These are phyloP conservation scores for Alternaria gansuensis DNA, from an alignment of 2,329 filamentous ascomycete genomes.

Conservation along the genomic window DNA sequence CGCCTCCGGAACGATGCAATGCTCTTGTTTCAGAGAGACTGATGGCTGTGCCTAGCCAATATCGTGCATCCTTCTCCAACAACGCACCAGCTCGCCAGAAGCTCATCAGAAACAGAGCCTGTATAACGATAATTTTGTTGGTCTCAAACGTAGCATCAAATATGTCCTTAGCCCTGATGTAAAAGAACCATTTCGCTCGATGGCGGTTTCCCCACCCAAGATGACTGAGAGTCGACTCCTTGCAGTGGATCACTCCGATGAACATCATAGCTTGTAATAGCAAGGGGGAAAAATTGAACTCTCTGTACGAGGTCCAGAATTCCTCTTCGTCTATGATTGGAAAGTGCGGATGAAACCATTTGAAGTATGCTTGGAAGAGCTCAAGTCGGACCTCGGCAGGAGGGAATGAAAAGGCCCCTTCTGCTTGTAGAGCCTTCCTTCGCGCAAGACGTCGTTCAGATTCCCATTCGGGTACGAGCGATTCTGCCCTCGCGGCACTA, in stretches of 20 bases:
- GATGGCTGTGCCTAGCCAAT: slow-evolving; percentile 58
- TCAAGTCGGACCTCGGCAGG: slow-evolving; percentile 54
- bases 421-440: slow-evolving; percentile 51
- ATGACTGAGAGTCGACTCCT: slow-evolving; percentile 55
- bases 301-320: slow-evolving; percentile 53
- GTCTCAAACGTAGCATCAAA: slow-evolving; percentile 65
- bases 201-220: slow-evolving; percentile 61
- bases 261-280: slow-evolving; percentile 65
- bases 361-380: slow-evolving; percentile 63
- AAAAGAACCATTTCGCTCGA: slow-evolving; percentile 61
- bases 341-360: slow-evolving; percentile 66
- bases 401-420: slow-evolving; percentile 59
- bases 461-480: slow-evolving; percentile 51
- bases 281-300: slow-evolving; percentile 59
- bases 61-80: slow-evolving; percentile 49
- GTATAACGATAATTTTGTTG: slow-evolving; percentile 61
- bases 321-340: slow-evolving; percentile 62
- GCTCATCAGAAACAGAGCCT: slow-evolving; percentile 64
- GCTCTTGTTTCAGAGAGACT: slow-evolving; percentile 62
- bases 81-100: slow-evolving; percentile 63
- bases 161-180: slow-evolving; percentile 61
- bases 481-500: slow-evolving; percentile 47
- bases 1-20: slow-evolving; percentile 52
- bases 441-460: slow-evolving; percentile 45
- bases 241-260: slow-evolving; percentile 64